Evolutionary conservation across 805 yeast genomes (phyloP), one percentile per base, ranked within the genome.

Genomic region (Sugiyamaella americana): DNA sequence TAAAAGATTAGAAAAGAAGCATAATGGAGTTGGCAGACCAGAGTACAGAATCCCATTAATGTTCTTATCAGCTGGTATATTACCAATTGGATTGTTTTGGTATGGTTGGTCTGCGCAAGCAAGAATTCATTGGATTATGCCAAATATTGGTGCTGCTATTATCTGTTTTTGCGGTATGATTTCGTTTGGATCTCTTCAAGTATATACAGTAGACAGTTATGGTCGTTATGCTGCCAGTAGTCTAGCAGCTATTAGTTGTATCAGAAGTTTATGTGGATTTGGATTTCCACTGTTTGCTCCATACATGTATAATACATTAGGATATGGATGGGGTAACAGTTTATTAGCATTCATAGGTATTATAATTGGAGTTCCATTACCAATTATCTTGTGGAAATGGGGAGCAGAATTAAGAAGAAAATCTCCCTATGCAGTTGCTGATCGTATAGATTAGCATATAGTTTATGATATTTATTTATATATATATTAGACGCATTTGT

Each of bases 261-360:
- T 79, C 54, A 70, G 93, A 55, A 78, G 86, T 4, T 58, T 75
- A 35, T 72, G 82, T 56, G 91, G 88, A 1, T 83, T 80, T 46
- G 69, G 75, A 11, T 81, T 84, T 66, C 93, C 87, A 5, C 64
- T 81, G 29, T 79, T 80, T 60, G 84, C 82, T 2, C 66, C 71
- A 8, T 65, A 71, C 4, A 74, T 82, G 80, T 82, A 78, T 58
- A 62, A 63, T 37, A 53, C 52, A 10, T 60, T 83, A 30, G 80
- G 81, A 21, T 79, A 78, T 53, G 86, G 85, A 3, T 82, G 87
- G 87, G 85, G 85, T 19, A 75, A 76, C 57, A 72, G 84, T 0
- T 59, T 82, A 54, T 75, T 79, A 57, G 87, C 74, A 0, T 68
- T 80, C 36, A 60, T 80, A 39, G 82, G 75, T 2, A 47, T 79